These are phyloP conservation scores for Sporobolomyces roseus DNA, from an alignment of 768 basidiomycete species.

Conservation along the genomic window DNA sequence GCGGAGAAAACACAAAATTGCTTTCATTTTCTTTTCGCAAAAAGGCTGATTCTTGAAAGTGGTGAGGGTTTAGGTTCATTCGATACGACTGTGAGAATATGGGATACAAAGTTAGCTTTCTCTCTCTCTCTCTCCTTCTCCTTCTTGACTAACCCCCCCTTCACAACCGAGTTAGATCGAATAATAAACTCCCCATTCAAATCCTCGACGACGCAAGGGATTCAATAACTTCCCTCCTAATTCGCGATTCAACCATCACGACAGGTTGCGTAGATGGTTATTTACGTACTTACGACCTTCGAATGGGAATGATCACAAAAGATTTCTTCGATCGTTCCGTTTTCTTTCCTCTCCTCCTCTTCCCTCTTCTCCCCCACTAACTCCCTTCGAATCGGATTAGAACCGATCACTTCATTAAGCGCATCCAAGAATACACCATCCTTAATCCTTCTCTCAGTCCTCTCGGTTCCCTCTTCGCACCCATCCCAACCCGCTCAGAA, in stretches of 20 bases:
- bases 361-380: neutral
- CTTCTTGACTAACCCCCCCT: neutral
- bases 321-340: constrained; percentile 79
- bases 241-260: constrained; percentile 65
- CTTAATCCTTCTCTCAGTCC: constrained; percentile 73
- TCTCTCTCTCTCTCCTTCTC: constrained; percentile 16
- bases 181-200: constrained; percentile 81
- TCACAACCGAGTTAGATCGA: constrained; percentile 55
- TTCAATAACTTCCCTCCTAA: constrained; percentile 72
- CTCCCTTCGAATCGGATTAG: constrained; percentile 51
- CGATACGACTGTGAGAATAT: constrained; percentile 82
- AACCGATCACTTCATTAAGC: constrained; percentile 77
- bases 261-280: constrained; percentile 91
- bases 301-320: constrained; percentile 81
- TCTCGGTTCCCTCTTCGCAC: constrained; percentile 45
- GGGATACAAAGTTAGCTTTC: constrained; percentile 73
- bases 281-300: constrained; percentile 88
- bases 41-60: too few relatives aligned
- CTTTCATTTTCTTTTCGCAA: too few relatives aligned
- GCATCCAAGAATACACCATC: constrained; percentile 68
- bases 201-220: constrained; percentile 82
- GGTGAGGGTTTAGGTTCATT: too few relatives aligned
- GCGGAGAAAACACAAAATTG: too few relatives aligned
- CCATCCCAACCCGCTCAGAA: constrained; percentile 55
- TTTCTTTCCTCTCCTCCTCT: neutral